Conservation (phyloP, 75 land plant genomes). For the Sequoia sempervirens region DNA sequence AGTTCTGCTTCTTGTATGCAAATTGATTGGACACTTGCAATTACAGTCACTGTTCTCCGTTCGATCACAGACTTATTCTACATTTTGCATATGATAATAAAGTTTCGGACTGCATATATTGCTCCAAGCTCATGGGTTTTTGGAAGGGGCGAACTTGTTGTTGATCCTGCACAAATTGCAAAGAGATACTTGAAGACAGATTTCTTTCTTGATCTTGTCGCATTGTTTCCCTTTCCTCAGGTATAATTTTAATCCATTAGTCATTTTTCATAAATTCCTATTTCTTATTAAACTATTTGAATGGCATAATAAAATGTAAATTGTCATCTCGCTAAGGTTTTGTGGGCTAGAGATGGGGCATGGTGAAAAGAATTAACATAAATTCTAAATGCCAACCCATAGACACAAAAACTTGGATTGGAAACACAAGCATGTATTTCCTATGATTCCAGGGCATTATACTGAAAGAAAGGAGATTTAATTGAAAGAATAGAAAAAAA, state of each 20-base stretch:
- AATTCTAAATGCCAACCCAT: not conserved
- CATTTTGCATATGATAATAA: slow-evolving; percentile 50
- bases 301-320: not conserved
- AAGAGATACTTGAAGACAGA: slow-evolving; percentile 48
- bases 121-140: slow-evolving; percentile 70
- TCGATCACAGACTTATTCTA: slow-evolving; percentile 56
- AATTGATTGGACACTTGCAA: slow-evolving; percentile 18
- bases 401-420: not conserved
- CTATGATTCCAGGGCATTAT: not conserved
- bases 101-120: slow-evolving; percentile 75
- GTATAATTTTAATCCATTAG: slow-evolving; percentile 9
- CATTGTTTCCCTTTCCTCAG: slow-evolving; percentile 78
- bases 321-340: not conserved
- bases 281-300: not conserved
- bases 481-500: not conserved
- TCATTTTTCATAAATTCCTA: not conserved
- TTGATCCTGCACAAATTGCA: slow-evolving; percentile 54
- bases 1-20: slow-evolving; percentile 29
- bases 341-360: not conserved
- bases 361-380: not conserved
- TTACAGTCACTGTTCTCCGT: slow-evolving; percentile 46
- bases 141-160: slow-evolving; percentile 85
- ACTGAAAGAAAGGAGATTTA: not conserved
- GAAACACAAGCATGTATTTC: not conserved
- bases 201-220: slow-evolving; percentile 57